A percentile compares a stretch with the other conserved stretches of the same genome.
phyloP scores from a whole-genome alignment of 192 early-diverging fungal genomes.

The Linnemannia schmuckeri region DNA sequence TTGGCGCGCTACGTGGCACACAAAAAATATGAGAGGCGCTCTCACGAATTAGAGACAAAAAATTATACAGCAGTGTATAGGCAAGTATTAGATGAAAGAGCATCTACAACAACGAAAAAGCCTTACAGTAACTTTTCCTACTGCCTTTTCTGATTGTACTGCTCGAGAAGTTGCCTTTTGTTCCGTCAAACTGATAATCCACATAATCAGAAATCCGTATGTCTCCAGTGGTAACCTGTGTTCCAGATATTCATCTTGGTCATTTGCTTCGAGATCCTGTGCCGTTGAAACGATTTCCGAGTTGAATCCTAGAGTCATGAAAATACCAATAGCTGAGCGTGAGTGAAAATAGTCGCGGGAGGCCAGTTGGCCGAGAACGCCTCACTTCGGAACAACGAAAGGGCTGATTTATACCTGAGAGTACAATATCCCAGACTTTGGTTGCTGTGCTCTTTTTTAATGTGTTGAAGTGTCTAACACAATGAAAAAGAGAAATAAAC shows the following conservation, averaged over 20 bases:
- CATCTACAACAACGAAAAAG: not conserved
- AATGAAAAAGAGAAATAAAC: not conserved
- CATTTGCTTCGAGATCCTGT: constrained; percentile 70
- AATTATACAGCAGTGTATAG: not conserved
- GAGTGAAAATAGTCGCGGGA: not conserved
- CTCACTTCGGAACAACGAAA: not conserved
- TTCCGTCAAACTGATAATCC: constrained; percentile 81
- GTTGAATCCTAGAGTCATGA: constrained; percentile 68
- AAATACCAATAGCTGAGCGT: not conserved
- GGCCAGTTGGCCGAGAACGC: not conserved
- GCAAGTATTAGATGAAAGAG: too few relatives aligned
- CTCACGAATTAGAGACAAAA: not conserved
- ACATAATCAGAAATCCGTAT: constrained; percentile 87
- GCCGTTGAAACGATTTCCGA: constrained; percentile 73
- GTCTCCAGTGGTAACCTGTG: constrained; percentile 80
- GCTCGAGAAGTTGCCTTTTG: constrained; percentile 64
- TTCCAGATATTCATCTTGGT: constrained; percentile 78
- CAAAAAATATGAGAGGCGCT: not conserved
- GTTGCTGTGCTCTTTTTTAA: constrained; percentile 41
- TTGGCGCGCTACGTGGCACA: constrained; percentile 38
- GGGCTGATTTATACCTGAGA: constrained; percentile 30
- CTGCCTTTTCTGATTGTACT: constrained; percentile 38
- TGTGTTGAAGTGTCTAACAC: constrained; percentile 38
- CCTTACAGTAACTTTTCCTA: constrained; percentile 35
- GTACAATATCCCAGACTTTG: constrained; percentile 55